Evolutionary conservation across 352 stramenopile genomes (phyloP).

Genomic region (Phytophthora melonis): DNA sequence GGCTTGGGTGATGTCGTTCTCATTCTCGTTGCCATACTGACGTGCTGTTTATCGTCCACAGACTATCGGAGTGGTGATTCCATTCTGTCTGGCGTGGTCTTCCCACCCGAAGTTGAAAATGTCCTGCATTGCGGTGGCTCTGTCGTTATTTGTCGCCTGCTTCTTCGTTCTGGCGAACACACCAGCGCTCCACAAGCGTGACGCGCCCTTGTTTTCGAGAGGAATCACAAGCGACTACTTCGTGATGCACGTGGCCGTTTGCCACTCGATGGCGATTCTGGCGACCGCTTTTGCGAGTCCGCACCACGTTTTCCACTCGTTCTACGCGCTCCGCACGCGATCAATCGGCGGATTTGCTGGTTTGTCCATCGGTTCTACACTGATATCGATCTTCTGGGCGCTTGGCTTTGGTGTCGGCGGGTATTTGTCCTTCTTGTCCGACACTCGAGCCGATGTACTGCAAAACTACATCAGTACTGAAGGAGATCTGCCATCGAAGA

Average conservation of each 20-base stretch:
- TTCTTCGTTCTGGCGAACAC: constrained; percentile 45
- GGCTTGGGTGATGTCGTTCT: not conserved
- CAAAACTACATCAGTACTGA: constrained; percentile 53
- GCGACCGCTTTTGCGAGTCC: constrained; percentile 51
- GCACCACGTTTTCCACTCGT: constrained; percentile 67
- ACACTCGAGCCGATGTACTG: constrained; percentile 53
- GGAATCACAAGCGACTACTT: constrained; percentile 57
- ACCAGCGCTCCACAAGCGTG: constrained; percentile 34
- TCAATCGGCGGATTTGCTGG: constrained; percentile 48
- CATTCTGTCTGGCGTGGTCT: constrained; percentile 46
- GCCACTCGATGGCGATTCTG: constrained; percentile 58
- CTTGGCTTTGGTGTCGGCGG: constrained; percentile 57
- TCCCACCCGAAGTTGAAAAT: constrained; percentile 45
- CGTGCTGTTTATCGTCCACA: constrained; percentile 9
- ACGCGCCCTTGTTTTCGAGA: constrained; percentile 34
- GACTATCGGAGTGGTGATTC: constrained; percentile 47
- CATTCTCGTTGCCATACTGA: not conserved
- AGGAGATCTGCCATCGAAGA: constrained; percentile 30
- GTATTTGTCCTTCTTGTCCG: constrained; percentile 60
- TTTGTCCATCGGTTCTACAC: constrained; percentile 40
- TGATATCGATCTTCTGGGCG: constrained; percentile 45
- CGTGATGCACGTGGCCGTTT: constrained; percentile 56
- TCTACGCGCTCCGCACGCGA: constrained; percentile 49
- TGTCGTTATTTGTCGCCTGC: constrained; percentile 39
- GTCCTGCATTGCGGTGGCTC: constrained; percentile 30